Conservation (phyloP, 2,329 filamentous ascomycete genomes). For the Ophiocordyceps unilateralis region DNA sequence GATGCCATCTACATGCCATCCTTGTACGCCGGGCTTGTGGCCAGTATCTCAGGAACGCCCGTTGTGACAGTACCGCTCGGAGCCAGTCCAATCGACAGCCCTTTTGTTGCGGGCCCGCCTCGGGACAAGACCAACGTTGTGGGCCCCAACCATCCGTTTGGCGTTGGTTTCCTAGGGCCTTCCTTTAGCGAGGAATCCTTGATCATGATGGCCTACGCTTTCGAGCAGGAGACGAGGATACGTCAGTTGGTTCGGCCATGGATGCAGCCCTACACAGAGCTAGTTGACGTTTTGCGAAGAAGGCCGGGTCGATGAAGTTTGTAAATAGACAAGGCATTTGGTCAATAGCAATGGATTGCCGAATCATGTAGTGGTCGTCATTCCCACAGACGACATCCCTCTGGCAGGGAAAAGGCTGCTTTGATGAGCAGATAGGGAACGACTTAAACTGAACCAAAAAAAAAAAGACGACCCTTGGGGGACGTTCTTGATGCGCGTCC, state of each 20-base stretch:
- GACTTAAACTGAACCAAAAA: too few relatives aligned
- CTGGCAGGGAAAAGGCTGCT: too few relatives aligned
- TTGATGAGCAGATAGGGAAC: too few relatives aligned
- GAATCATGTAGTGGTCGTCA: too few relatives aligned
- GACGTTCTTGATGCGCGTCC: too few relatives aligned
- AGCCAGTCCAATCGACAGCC: constrained; percentile 24
- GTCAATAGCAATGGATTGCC: too few relatives aligned
- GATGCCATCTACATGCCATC: constrained; percentile 47
- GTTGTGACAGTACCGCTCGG: constrained; percentile 48
- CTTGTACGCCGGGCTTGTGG: constrained; percentile 23
- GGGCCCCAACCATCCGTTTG: constrained; percentile 42
- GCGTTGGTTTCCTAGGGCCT: constrained; percentile 41
- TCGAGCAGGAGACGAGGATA: constrained; percentile 37
- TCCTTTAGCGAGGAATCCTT: constrained; percentile 42
- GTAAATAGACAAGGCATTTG: too few relatives aligned
- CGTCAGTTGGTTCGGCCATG: constrained; percentile 11
- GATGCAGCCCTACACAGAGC: constrained; percentile 14
- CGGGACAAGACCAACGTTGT: constrained; percentile 30
- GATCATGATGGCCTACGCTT: constrained; percentile 49
- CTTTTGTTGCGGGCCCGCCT: constrained; percentile 19
- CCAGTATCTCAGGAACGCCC: constrained; percentile 40
- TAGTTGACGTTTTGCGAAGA: constrained; percentile 8
- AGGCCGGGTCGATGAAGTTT: neutral
- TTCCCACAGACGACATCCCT: too few relatives aligned
- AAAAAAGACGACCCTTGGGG: too few relatives aligned